These are phyloP conservation scores for Favolaschia claudopus DNA, from an alignment of 768 basidiomycete species.

Conservation along the genomic window DNA sequence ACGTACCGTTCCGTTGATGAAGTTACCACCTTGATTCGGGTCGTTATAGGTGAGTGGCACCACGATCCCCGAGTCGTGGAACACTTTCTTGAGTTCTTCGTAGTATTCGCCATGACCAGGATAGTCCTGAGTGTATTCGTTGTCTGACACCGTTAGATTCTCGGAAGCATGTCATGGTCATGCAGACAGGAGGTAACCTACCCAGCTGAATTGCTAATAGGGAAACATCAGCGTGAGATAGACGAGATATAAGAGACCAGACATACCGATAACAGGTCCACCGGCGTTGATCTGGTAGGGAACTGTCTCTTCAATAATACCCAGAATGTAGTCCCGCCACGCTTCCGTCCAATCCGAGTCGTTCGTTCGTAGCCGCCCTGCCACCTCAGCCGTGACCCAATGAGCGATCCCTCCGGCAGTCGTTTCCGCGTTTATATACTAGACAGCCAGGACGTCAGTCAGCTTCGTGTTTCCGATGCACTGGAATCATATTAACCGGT, in stretches of 20 bases:
- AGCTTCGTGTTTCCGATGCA: neutral
- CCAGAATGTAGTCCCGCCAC: constrained; percentile 78
- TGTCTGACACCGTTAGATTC: constrained; percentile 57
- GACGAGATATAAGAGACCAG: constrained; percentile 44
- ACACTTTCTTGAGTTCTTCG: constrained; percentile 62
- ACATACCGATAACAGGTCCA: constrained; percentile 78
- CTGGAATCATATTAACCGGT: constrained; percentile 39
- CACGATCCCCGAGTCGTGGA: constrained; percentile 62
- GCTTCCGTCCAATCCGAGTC: constrained; percentile 73
- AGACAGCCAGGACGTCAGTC: neutral
- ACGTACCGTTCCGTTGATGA: constrained; percentile 73
- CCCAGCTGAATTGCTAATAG: constrained; percentile 22
- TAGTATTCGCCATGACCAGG: constrained; percentile 64
- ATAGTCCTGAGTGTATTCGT: constrained; percentile 70
- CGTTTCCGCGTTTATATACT: constrained; percentile 84
- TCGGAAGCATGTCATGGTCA: neutral
- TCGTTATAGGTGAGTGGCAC: constrained; percentile 84
- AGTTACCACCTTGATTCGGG: constrained; percentile 62
- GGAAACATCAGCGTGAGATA: neutral
- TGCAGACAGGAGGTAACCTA: neutral
- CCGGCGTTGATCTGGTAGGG: constrained; percentile 75
- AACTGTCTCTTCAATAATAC: constrained; percentile 64
- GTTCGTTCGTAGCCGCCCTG: constrained; percentile 74
- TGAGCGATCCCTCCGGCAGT: constrained; percentile 76
- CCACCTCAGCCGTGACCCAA: constrained; percentile 76